Evolutionary conservation across 805 yeast species (phyloP).

Genomic region (Ogataea ramenticola): DNA sequence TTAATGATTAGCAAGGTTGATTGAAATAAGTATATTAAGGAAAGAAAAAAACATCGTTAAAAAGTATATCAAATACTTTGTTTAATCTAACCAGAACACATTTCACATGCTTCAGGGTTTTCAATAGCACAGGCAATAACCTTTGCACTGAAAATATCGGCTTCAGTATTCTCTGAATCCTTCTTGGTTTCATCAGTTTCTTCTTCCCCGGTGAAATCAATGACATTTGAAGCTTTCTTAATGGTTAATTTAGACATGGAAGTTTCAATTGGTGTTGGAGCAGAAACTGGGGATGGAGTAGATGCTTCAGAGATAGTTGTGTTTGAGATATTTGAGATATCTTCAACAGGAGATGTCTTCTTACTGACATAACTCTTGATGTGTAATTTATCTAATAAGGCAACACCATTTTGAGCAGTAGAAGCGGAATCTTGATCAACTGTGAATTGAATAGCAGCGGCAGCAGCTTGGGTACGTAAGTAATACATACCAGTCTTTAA

Average conservation of each 20-base stretch:
- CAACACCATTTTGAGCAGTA: conserved; percentile 21
- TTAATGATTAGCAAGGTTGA: neutral
- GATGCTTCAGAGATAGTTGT: conserved; percentile 41
- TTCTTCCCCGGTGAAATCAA: conserved; percentile 8
- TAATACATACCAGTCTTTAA: conserved; percentile 99
- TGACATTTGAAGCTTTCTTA: conserved; percentile 11
- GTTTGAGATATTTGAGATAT: conserved; percentile 26
- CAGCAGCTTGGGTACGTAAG: conserved; percentile 95
- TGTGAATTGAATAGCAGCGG: conserved; percentile 94
- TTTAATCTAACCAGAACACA: conserved; percentile 84
- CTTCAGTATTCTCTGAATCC: conserved; percentile 37
- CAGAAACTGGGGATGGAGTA: conserved; percentile 18
- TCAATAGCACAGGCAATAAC: conserved; percentile 95
- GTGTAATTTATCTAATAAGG: conserved; percentile 22
- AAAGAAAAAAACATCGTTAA: neutral
- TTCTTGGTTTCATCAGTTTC: conserved; percentile 14
- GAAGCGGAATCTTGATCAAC: conserved; percentile 44
- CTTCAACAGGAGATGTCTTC: conserved; percentile 21
- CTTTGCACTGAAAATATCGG: conserved; percentile 84
- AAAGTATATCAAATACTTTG: neutral
- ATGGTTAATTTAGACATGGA: conserved; percentile 40
- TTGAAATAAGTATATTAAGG: neutral
- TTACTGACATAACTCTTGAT: conserved; percentile 28
- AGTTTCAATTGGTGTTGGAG: conserved; percentile 34
- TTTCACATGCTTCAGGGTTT: conserved; percentile 96